Evolutionary conservation across 345 rosid species (phyloP).

Genomic region (Anacardium occidentale): DNA sequence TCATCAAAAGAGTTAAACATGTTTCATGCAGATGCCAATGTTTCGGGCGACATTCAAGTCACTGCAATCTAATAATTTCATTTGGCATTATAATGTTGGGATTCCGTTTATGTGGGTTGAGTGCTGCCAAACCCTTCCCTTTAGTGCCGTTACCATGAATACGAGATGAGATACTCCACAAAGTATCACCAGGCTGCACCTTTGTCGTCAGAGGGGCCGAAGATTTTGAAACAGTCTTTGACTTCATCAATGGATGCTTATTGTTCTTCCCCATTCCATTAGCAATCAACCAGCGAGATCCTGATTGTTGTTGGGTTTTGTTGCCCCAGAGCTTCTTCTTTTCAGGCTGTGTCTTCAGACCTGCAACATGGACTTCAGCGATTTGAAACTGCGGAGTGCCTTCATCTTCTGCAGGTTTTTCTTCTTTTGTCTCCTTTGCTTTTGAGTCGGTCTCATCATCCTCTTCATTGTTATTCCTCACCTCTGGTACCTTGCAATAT

Average conservation of each 20-base stretch:
- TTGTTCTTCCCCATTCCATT: conserved; percentile 93
- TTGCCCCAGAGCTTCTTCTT: conserved; percentile 76
- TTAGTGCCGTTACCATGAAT: conserved; percentile 51
- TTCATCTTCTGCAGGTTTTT: conserved; percentile 46
- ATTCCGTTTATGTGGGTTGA: conserved; percentile 48
- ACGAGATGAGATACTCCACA: conserved; percentile 86
- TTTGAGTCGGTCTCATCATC: conserved; percentile 43
- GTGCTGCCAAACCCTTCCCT: conserved; percentile 61
- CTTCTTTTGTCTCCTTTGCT: conserved; percentile 36
- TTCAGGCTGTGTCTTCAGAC: conserved; percentile 62
- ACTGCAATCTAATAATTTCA: conserved; percentile 35
- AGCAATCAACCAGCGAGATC: conserved; percentile 90
- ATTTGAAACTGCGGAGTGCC: conserved; percentile 63
- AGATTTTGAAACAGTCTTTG: conserved; percentile 48
- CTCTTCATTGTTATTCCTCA: conserved; percentile 45
- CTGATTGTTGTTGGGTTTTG: conserved; percentile 71
- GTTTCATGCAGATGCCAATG: not conserved
- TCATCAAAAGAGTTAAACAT: not conserved
- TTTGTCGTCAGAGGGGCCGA: conserved; percentile 39
- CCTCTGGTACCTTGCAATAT: conserved; percentile 60
- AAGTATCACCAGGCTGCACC: conserved; percentile 54
- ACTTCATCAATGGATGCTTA: conserved; percentile 53
- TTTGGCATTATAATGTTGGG: conserved; percentile 51
- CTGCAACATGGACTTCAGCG: conserved; percentile 81
- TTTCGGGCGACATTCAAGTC: not conserved